Percentiles rank a stretch among this genome's conserved stretches.
Conservation (phyloP, 2,329 filamentous ascomycete species). For the Ramularia endophylla region DNA sequence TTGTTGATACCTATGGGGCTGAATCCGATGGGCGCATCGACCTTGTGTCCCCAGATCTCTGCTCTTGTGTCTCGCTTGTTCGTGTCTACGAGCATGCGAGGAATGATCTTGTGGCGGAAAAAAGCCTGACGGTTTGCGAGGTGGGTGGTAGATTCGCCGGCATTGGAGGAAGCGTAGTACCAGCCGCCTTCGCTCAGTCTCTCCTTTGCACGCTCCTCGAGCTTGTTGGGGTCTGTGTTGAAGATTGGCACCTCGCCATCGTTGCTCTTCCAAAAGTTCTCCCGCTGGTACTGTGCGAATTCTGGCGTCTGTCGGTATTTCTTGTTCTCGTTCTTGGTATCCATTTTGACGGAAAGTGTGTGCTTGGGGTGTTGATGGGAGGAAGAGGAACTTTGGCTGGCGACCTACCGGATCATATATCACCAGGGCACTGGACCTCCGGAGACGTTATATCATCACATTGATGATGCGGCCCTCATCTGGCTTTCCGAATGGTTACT, state of each 20-base stretch:
- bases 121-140: conserved; percentile 58
- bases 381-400: too few relatives aligned
- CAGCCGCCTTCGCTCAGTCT: conserved; percentile 54
- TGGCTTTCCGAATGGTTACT: too few relatives aligned
- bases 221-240: conserved; percentile 54
- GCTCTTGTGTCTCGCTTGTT: conserved; percentile 53
- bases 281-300: conserved; percentile 50
- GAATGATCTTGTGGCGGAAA: conserved; percentile 58
- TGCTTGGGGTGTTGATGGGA: too few relatives aligned
- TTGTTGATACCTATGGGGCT: conserved; percentile 61
- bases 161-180: conserved; percentile 54
- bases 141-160: conserved; percentile 49
- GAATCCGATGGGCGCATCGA: conserved; percentile 57
- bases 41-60: conserved; percentile 54
- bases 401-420: too few relatives aligned
- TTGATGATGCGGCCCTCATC: too few relatives aligned
- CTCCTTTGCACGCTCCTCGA: conserved; percentile 53
- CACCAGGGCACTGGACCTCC: too few relatives aligned
- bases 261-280: conserved; percentile 51
- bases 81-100: conserved; percentile 56
- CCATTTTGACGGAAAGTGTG: conserved; percentile 35
- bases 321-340: conserved; percentile 49
- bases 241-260: conserved; percentile 47
- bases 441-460: too few relatives aligned
- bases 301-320: conserved; percentile 47